Percentiles rank a stretch among this genome's conserved stretches.
Evolutionary conservation across 2,329 filamentous ascomycete species (phyloP).

Genomic region (Penicillium sp.): DNA sequence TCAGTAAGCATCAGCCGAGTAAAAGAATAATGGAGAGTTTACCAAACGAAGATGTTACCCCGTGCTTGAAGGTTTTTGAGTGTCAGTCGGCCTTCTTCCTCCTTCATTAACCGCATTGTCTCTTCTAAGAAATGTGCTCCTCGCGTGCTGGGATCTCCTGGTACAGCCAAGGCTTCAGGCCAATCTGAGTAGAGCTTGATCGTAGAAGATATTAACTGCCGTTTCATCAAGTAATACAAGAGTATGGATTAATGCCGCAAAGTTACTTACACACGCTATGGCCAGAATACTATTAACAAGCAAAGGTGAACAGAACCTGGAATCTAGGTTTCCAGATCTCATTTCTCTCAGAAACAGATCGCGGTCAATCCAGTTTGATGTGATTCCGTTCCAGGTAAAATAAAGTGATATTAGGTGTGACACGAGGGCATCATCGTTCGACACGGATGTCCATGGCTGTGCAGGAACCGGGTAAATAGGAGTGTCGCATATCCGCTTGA

Average conservation of each 20-base stretch:
- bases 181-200: slow-evolving; percentile 30
- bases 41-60: slow-evolving; percentile 5
- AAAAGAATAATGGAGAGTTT: no score
- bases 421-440: slow-evolving; percentile 26
- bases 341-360: slow-evolving; percentile 38
- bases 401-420: slow-evolving; percentile 34
- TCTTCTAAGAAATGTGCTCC: slow-evolving; percentile 36
- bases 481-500: slow-evolving; percentile 16
- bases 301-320: slow-evolving; percentile 35
- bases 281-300: slow-evolving; percentile 37
- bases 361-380: slow-evolving; percentile 33
- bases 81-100: slow-evolving; percentile 31
- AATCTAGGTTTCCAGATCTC: slow-evolving; percentile 26
- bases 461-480: slow-evolving; percentile 27
- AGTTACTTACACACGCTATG: slow-evolving; percentile 29
- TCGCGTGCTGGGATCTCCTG: slow-evolving; percentile 17
- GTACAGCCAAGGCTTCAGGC: slow-evolving; percentile 22
- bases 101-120: slow-evolving; percentile 30
- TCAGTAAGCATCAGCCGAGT: no score
- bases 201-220: no score
- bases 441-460: slow-evolving; percentile 30
- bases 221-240: not conserved
- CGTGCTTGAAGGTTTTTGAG: slow-evolving; percentile 33
- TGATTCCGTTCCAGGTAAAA: slow-evolving; percentile 34
- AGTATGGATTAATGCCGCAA: not conserved